Conservation (phyloP, 1,284 basidiomycete genomes). For the Gymnopus androsaceus region DNA sequence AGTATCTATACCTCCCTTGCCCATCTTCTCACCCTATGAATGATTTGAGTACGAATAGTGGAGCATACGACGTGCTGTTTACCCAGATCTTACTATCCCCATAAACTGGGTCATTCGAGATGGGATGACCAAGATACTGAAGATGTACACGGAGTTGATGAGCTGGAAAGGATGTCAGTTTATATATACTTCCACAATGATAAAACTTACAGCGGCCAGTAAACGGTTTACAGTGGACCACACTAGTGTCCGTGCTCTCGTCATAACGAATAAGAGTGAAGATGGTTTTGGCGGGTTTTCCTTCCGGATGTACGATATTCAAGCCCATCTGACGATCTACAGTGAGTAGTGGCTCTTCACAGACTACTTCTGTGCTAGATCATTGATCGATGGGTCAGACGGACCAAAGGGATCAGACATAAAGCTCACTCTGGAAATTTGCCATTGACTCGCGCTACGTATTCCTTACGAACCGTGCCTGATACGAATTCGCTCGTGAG, state of each 20-base stretch:
- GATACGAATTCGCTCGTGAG: slow-evolving; percentile 83
- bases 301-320: slow-evolving; percentile 92
- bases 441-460: slow-evolving; percentile 84
- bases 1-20: slow-evolving; percentile 82
- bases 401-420: background rate
- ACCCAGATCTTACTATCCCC: slow-evolving; percentile 83
- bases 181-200: slow-evolving; percentile 16
- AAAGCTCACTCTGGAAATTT: slow-evolving; percentile 76
- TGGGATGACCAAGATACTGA: slow-evolving; percentile 91
- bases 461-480: slow-evolving; percentile 86
- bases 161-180: slow-evolving; percentile 48
- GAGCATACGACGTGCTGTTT: slow-evolving; percentile 22
- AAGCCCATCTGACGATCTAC: slow-evolving; percentile 96
- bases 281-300: slow-evolving; percentile 90
- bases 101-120: slow-evolving; percentile 92
- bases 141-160: slow-evolving; percentile 97
- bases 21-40: slow-evolving; percentile 66
- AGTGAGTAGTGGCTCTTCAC: slow-evolving; percentile 87
- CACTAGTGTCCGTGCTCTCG: slow-evolving; percentile 77
- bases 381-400: background rate
- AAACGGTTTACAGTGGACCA: slow-evolving; percentile 86
- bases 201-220: slow-evolving; percentile 81
- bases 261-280: slow-evolving; percentile 91
- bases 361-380: slow-evolving; percentile 72
- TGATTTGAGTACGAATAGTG: slow-evolving; percentile 8